Conservation (phyloP, 257 asterid genomes). For the Solanum piurae region DNA sequence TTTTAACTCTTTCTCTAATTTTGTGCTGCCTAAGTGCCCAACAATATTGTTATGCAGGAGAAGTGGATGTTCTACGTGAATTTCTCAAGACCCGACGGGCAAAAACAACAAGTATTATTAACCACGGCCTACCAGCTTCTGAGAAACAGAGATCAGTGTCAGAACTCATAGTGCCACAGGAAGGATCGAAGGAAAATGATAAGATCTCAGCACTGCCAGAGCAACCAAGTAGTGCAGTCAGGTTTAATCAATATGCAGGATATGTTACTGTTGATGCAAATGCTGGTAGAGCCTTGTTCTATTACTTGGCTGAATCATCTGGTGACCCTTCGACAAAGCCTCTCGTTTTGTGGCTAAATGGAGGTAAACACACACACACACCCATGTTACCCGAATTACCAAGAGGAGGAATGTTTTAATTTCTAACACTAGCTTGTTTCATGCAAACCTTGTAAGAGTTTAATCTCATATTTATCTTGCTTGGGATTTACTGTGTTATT, state of each 20-base stretch:
- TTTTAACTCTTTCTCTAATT: background rate
- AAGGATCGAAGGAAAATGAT: conserved; percentile 19
- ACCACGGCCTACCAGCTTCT: background rate
- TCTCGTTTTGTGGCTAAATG: conserved; percentile 34
- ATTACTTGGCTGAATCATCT: conserved; percentile 23
- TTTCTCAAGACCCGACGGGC: background rate
- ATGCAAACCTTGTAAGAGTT: background rate
- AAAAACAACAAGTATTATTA: background rate
- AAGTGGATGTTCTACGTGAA: background rate
- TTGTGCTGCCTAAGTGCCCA: background rate
- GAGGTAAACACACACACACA: conserved; percentile 8
- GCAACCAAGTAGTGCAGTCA: conserved; percentile 11
- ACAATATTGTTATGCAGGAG: background rate
- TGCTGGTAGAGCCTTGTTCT: conserved; percentile 22
- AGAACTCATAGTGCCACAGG: background rate
- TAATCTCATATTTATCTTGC: background rate
- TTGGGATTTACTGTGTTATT: background rate
- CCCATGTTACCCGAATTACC: background rate
- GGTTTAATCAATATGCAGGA: conserved; percentile 27
- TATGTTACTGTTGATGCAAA: conserved; percentile 14
- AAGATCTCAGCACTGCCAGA: conserved; percentile 21
- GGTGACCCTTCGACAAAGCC: conserved; percentile 16
- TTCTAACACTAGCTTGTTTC: background rate
- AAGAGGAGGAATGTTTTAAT: background rate
- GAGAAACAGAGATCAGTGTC: background rate